Evolutionary conservation across 148 eudicot genomes (phyloP), one percentile per base, ranked within the genome.

Genomic region (Spergularia bocconei): DNA sequence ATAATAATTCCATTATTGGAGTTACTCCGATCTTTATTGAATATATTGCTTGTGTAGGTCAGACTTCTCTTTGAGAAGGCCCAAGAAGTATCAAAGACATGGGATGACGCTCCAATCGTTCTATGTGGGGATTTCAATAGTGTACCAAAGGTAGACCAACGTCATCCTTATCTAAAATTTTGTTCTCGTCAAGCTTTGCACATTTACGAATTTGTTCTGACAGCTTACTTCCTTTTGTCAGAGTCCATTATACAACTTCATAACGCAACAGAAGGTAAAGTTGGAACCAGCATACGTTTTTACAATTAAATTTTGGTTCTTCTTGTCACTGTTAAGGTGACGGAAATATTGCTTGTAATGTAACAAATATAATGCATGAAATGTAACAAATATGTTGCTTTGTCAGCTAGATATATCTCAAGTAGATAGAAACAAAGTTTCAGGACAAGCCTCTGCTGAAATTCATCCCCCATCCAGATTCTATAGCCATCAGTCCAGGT

Each of bases 91-190:
- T 92, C 99, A 70, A 95, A 85, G 88, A 88, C 75, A 73, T 95
- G 99, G 99, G 88, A 89, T 83, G 89, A 88, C 79, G 97, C 99
- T 78, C 97, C 99, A 58, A 81, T 95, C 58, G 87, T 95, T 74
- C 73, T 95, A 59, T 95, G 97, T 80, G 99, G 99, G 58, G 99
- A 95, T 88, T 92, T 90, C 71, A 95, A 95, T 84, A 86, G 88
- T 79, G 88, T 91, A 48, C 99, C 99, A 39, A 85, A 90, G 94
- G 99, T 92, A 80, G 73, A 67, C 41, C 23, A 23, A 14, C 17
- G 76, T 56, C 61, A 29, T 41, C 48, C 17, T 52, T 75, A 44
- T 63, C 48, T 63, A 47, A 44, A 25, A 70, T 52, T 64, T 20
- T 53, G 44, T 47, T 4, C 11, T 53, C 77, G 75, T 67, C 60